Evolutionary conservation across 1,284 basidiomycete species (phyloP), one percentile per base, ranked within the genome.

Genomic region (Garcileccinum viscosum): DNA sequence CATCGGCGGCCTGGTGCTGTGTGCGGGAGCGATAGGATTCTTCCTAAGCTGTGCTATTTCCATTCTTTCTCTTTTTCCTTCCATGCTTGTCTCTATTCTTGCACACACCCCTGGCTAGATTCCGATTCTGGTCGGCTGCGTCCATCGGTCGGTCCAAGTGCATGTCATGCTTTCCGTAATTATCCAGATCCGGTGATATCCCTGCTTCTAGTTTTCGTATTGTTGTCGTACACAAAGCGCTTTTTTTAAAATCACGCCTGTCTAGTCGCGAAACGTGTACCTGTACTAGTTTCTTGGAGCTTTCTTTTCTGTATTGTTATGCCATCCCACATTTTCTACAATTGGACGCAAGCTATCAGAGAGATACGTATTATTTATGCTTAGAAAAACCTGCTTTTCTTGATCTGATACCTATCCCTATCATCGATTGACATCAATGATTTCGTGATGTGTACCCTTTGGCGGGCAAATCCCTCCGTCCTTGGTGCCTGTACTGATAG

Each of bases 271-370:
- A 58, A 66, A 60, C 74, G 61, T 80, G 77, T 77, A 79, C 68
- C 27, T 38, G 37, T 77, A 75, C 64, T 64, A 44, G n/a, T 69
- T 79, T 77, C 76, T 77, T 77, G 76, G 73, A 77, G 64, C 63
- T 70, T 71, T 76, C 66, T 67, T 75, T 67, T 73, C 71, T 77
- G 76, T 79, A 80, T 77, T 63, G 53, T 60, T 62, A 77, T 76
- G 68, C 53, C 53, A 58, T 53, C 30, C 30, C 12, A 17, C 74
- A 71, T 62, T 66, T 69, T 68, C 69, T 67, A 77, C 69, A 35
- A 72, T 64, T 58, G 76, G 71, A 76, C 61, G 35, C 30, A 32
- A 58, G 30, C 53, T 58, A 32, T 58, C 30, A 56, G 17, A 56
- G 50, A 53, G 35, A 60, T 67, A 64, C 56, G n/a, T 32, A 58